Conservation (phyloP, 83 land plant genomes). For the Diphasiastrum complanatum region DNA sequence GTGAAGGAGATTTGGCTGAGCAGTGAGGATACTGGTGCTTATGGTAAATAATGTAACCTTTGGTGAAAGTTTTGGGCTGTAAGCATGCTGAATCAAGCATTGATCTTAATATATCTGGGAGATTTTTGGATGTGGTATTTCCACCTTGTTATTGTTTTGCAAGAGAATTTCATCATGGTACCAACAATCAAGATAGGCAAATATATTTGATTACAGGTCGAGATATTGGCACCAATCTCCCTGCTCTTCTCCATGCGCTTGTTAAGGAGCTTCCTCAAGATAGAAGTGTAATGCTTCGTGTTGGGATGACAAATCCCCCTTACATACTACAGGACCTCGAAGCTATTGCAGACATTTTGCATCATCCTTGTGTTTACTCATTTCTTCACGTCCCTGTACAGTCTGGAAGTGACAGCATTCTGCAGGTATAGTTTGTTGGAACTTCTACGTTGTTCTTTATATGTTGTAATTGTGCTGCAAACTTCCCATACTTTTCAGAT, state of each 20-base stretch:
- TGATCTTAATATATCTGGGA: neutral
- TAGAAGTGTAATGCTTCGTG: conserved; percentile 82
- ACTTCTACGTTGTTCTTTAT: neutral
- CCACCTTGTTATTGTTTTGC: no score
- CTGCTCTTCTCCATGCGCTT: conserved; percentile 62
- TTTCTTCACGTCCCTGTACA: conserved; percentile 98
- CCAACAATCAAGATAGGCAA: neutral
- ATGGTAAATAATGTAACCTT: conserved; percentile 52
- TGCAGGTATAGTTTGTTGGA: conserved; percentile 41
- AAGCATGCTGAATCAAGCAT: neutral
- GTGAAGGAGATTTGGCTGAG: conserved; percentile 95
- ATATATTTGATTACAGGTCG: conserved; percentile 46
- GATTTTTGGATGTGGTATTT: no score
- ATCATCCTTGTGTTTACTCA: conserved; percentile 84
- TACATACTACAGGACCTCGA: conserved; percentile 82
- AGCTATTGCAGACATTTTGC: conserved; percentile 69
- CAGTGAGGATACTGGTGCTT: conserved; percentile 98
- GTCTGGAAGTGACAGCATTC: conserved; percentile 80
- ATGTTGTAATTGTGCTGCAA: neutral
- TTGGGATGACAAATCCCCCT: conserved; percentile 99
- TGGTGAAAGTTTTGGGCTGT: neutral
- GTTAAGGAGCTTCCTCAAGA: conserved; percentile 79
- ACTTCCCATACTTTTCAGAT: neutral
- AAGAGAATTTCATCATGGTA: no score
- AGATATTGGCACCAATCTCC: conserved; percentile 81